A percentile compares a stretch with the other conserved stretches of the same genome.
These are phyloP conservation scores for Apiotrichum montevideense DNA, from an alignment of 1,284 basidiomycete genomes.

Conservation along the genomic window DNA sequence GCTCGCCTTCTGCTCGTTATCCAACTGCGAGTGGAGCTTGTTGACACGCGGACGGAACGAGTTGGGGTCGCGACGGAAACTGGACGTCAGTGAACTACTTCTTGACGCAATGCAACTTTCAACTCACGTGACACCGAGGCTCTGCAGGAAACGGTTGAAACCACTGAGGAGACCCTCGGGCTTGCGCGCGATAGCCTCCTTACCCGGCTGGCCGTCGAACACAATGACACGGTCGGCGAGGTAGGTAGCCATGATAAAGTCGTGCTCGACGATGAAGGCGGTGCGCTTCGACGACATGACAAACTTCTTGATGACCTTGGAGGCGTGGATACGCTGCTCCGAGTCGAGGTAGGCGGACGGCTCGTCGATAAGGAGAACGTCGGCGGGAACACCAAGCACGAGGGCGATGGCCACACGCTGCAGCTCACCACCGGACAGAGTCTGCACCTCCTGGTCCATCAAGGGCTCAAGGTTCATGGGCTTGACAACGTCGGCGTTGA, in stretches of 20 bases:
- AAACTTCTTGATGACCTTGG: constrained; percentile 95
- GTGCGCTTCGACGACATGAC: constrained; percentile 92
- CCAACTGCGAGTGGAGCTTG: constrained; percentile 82
- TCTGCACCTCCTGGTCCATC: constrained; percentile 94
- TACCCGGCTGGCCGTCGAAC: constrained; percentile 78
- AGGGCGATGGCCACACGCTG: constrained; percentile 92
- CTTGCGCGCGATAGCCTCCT: constrained; percentile 69
- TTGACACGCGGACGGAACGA: constrained; percentile 87
- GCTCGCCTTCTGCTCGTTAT: constrained; percentile 59
- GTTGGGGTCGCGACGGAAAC: constrained; percentile 61
- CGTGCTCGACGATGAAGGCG: constrained; percentile 61
- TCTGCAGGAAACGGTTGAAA: constrained; percentile 67
- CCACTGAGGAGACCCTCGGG: constrained; percentile 46
- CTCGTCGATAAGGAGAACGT: constrained; percentile 68
- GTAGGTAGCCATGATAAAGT: constrained; percentile 65
- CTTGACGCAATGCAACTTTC: constrained; percentile 46
- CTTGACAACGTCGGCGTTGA: constrained; percentile 92
- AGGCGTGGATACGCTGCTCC: constrained; percentile 94
- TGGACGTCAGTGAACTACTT: not conserved
- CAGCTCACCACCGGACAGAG: constrained; percentile 90
- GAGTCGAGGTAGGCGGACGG: constrained; percentile 68
- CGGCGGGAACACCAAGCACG: constrained; percentile 72
- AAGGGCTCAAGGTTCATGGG: constrained; percentile 86
- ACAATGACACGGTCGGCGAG: constrained; percentile 95
- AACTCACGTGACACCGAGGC: constrained; percentile 83